These are phyloP conservation scores for Kingdonia uniflora DNA, from an alignment of 164 flowering plant genomes.

Conservation along the genomic window DNA sequence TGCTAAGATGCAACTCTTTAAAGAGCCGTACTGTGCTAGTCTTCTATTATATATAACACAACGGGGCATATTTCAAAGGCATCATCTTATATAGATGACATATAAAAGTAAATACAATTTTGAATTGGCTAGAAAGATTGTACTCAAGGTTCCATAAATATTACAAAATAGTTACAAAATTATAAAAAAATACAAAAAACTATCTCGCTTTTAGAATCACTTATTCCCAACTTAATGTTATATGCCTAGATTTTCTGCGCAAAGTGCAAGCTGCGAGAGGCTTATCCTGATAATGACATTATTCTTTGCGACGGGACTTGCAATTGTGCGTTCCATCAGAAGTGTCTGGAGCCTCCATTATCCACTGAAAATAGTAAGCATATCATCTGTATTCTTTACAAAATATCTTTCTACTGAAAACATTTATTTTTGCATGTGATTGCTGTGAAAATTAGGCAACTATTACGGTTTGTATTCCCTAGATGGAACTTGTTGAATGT, in stretches of 20 bases:
- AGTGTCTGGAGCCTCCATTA: constrained; percentile 92
- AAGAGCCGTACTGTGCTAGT: too few relatives aligned
- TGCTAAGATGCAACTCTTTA: too few relatives aligned
- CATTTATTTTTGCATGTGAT: neutral
- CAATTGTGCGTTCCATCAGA: constrained; percentile 91
- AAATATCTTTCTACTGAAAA: neutral
- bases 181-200: too few relatives aligned
- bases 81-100: too few relatives aligned
- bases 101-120: too few relatives aligned
- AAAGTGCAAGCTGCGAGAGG: constrained; percentile 75
- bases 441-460: neutral
- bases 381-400: constrained; percentile 6
- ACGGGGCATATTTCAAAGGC: too few relatives aligned
- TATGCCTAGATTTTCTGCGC: constrained; percentile 74
- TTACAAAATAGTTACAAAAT: too few relatives aligned
- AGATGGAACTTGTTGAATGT: too few relatives aligned
- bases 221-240: constrained; percentile 3
- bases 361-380: constrained; percentile 73
- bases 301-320: constrained; percentile 95
- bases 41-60: too few relatives aligned
- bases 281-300: constrained; percentile 85
- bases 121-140: too few relatives aligned
- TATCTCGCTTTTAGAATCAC: neutral
- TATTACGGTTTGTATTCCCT: too few relatives aligned
- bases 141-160: too few relatives aligned